Evolutionary conservation across 441 rosid genomes (phyloP).

Genomic region (Corymbia calophylla): DNA sequence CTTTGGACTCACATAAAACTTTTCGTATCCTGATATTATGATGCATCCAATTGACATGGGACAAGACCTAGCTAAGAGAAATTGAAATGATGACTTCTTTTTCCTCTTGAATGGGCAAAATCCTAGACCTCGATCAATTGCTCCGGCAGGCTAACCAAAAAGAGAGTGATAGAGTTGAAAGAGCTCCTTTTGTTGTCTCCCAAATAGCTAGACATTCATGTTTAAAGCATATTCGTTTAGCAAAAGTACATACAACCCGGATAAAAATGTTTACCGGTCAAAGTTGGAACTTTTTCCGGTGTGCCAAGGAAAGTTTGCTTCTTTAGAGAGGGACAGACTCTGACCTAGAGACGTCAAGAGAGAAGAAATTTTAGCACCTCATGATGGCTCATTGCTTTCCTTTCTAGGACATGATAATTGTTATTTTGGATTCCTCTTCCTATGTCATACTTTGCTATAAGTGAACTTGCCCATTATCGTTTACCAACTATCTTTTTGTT

Average conservation of each 20-base stretch:
- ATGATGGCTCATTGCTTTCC: background rate
- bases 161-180: background rate
- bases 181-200: background rate
- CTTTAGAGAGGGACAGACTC: background rate
- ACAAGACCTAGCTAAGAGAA: background rate
- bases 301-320: background rate
- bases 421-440: background rate
- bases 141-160: background rate
- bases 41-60: rapidly evolving
- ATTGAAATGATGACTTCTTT: background rate
- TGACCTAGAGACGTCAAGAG: background rate
- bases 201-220: background rate
- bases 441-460: background rate
- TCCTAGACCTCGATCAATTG: background rate
- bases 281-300: background rate
- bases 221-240: background rate
- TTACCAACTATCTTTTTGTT: background rate
- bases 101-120: too few relatives aligned
- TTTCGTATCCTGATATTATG: background rate
- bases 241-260: background rate
- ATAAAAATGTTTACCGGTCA: background rate
- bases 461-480: background rate
- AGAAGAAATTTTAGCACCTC: background rate
- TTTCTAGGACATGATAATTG: background rate
- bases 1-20: background rate